A percentile compares a stretch with the other conserved stretches of the same genome.
These are phyloP conservation scores for Apiospora aurea DNA, from an alignment of 2,329 filamentous ascomycete species.

Conservation along the genomic window DNA sequence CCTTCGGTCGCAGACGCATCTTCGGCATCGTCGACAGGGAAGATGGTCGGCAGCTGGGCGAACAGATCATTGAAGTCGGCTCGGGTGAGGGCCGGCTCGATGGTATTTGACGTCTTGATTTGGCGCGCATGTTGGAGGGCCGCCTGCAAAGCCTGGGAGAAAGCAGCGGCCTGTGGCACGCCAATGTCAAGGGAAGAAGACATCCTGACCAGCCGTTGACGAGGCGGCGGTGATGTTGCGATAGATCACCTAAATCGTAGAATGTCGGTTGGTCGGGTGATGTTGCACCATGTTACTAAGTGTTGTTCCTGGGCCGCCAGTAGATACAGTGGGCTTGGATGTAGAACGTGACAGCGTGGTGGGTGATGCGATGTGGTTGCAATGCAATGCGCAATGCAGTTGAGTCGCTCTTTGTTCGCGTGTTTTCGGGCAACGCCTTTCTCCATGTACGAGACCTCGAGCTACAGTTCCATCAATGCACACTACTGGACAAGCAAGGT, in stretches of 20 bases:
- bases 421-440: not conserved
- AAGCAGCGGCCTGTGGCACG: slow-evolving; percentile 60
- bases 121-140: slow-evolving; percentile 66
- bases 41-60: slow-evolving; percentile 50
- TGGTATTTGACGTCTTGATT: slow-evolving; percentile 63
- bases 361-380: not conserved
- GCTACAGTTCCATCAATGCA: slow-evolving; percentile 14
- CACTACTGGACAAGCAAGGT: not conserved
- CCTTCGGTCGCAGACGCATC: slow-evolving; percentile 35
- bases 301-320: not conserved
- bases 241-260: slow-evolving; percentile 15
- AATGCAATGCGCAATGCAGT: slow-evolving; percentile 8
- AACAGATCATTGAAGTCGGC: slow-evolving; percentile 64
- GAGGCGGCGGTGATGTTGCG: slow-evolving; percentile 14
- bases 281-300: slow-evolving; percentile 16
- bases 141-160: slow-evolving; percentile 60
- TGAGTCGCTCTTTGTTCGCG: slow-evolving; percentile 16
- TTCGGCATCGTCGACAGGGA: slow-evolving; percentile 43
- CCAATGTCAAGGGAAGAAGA: slow-evolving; percentile 54
- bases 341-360: not conserved
- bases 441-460: not conserved
- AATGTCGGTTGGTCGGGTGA: not conserved
- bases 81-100: slow-evolving; percentile 80
- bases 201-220: slow-evolving; percentile 46
- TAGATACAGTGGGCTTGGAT: not conserved